phyloP scores from a whole-genome alignment of 2,329 filamentous ascomycete genomes.

The Diaporthe vaccinii region DNA sequence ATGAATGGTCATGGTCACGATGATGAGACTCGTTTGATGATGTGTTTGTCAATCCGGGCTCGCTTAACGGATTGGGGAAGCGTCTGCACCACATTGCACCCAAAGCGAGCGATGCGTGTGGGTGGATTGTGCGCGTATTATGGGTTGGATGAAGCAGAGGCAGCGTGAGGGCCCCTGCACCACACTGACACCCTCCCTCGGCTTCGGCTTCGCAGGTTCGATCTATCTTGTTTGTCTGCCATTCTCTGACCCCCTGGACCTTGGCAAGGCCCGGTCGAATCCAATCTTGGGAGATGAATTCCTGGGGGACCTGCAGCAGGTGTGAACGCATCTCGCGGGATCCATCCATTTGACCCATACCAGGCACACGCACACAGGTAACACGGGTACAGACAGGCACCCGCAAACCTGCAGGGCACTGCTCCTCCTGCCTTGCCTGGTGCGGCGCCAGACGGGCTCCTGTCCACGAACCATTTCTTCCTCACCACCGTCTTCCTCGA shows the following conservation, averaged over 20 bases:
- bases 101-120: neutral
- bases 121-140: neutral
- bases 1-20: constrained; percentile 22
- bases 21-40: constrained; percentile 31
- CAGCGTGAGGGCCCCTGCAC: constrained; percentile 5
- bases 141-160: neutral
- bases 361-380: neutral
- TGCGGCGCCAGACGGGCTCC: constrained; percentile 25
- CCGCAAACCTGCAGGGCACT: constrained; percentile 18
- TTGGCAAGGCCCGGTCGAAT: constrained; percentile 11
- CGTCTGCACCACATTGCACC: neutral
- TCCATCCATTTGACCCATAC: constrained; percentile 21
- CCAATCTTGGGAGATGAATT: constrained; percentile 26
- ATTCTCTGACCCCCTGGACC: constrained; percentile 5
- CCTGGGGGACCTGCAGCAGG: constrained; percentile 35
- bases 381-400: neutral
- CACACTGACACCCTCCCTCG: constrained; percentile 30
- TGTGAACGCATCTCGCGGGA: constrained; percentile 25
- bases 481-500: constrained; percentile 33
- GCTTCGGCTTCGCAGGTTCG: constrained; percentile 30
- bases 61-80: constrained; percentile 18
- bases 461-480: constrained; percentile 39
- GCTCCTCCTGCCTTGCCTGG: constrained; percentile 31
- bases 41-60: constrained; percentile 11
- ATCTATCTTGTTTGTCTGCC: constrained; percentile 7